Conservation (phyloP, 345 rosid genomes). For the Bruguiera gymnorhiza region DNA sequence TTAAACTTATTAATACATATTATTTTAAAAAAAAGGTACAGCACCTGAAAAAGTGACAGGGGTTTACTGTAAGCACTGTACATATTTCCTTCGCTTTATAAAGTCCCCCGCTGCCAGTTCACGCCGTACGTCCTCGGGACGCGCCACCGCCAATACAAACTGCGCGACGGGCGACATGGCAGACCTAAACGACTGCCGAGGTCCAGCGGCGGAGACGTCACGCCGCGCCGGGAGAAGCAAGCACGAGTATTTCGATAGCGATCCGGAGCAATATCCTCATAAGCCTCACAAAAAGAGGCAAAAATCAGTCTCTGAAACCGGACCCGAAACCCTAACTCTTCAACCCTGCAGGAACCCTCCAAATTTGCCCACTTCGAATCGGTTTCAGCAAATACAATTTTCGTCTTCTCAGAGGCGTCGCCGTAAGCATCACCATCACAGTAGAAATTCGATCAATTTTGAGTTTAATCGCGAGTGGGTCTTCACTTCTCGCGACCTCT, state of each 20-base stretch:
- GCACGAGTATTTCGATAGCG: neutral
- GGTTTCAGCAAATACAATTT: slow-evolving; percentile 16
- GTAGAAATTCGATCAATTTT: slow-evolving; percentile 4
- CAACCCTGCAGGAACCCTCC: slow-evolving; percentile 2
- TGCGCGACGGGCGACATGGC: too few species aligned
- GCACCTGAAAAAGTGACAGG: too few species aligned
- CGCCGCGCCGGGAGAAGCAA: neutral
- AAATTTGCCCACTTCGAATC: slow-evolving; percentile 16
- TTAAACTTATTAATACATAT: too few species aligned
- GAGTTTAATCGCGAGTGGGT: slow-evolving; percentile 33
- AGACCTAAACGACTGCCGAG: neutral
- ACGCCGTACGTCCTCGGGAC: neutral
- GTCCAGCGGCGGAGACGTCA: neutral
- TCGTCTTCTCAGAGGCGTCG: slow-evolving; percentile 1
- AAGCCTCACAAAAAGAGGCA: slow-evolving; percentile 8
- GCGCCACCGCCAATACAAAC: neutral
- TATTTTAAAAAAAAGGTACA: too few species aligned
- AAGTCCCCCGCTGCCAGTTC: too few species aligned
- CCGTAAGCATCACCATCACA: slow-evolving; percentile 3
- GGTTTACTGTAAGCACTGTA: too few species aligned
- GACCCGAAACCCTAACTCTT: slow-evolving; percentile 16
- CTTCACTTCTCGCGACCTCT: slow-evolving; percentile 32
- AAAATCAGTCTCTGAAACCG: slow-evolving; percentile 3
- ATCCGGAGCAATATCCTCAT: neutral
- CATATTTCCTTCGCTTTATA: too few species aligned